Evolutionary conservation across 345 rosid species (phyloP).

Genomic region (Abelmoschus esculentus): DNA sequence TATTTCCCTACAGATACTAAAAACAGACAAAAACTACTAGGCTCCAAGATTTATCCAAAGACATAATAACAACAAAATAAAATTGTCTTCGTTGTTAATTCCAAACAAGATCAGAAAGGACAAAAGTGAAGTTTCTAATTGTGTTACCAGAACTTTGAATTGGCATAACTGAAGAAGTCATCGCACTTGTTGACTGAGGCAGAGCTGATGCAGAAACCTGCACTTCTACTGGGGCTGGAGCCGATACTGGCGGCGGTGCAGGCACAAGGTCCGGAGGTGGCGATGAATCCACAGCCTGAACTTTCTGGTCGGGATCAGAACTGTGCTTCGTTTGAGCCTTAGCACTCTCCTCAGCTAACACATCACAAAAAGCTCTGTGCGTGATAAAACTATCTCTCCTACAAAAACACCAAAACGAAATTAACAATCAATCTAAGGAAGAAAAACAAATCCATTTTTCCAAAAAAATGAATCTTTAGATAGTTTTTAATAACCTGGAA

Average conservation of each 20-base stretch:
- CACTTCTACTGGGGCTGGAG: slow-evolving; percentile 19
- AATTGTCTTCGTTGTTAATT: neutral
- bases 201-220: slow-evolving; percentile 18
- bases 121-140: neutral
- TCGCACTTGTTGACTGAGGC: slow-evolving; percentile 29
- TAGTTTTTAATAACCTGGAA: neutral
- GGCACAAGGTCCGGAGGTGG: slow-evolving; percentile 12
- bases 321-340: slow-evolving; percentile 31
- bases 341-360: slow-evolving; percentile 74
- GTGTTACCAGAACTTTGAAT: slow-evolving; percentile 42
- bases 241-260: slow-evolving; percentile 7
- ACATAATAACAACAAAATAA: neutral
- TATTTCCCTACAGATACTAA: neutral
- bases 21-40: neutral
- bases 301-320: slow-evolving; percentile 28
- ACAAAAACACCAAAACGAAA: slow-evolving; percentile 5
- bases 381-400: slow-evolving; percentile 97
- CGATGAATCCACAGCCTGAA: slow-evolving; percentile 28
- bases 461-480: neutral
- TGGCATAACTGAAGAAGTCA: slow-evolving; percentile 40
- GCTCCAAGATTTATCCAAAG: neutral
- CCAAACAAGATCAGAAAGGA: neutral
- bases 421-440: slow-evolving; percentile 6
- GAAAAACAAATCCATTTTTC: neutral
- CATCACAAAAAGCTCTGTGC: slow-evolving; percentile 92